Base-by-base conservation (phyloP, 2,329 filamentous ascomycete genomes). In the Colletotrichum noveboracense region DNA sequence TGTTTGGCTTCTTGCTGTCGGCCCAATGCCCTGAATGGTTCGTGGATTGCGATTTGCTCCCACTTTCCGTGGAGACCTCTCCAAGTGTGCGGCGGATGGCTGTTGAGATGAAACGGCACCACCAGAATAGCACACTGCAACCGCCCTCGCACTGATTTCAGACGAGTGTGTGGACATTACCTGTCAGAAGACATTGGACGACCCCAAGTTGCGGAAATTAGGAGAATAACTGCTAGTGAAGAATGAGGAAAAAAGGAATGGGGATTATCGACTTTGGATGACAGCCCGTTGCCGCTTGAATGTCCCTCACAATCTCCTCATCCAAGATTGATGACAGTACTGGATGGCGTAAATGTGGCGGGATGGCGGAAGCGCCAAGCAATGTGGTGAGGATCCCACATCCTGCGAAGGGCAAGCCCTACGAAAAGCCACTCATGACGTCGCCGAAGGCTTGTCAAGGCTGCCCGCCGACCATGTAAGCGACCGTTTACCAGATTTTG, bases 101-200 rank as follows among this genome's bases (percentile, higher is more conserved):
- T 60, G 64, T 52, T 70, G 66, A 48, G 69, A 72, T 72, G 72
- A 69, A 74, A 74, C 70, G 34, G 21, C 58, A n/a, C 38, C 32
- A 32, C 56, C 43, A 60, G 28, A 73, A 60, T 38, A 68, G 64
- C 62, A 16, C 38, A 55, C 34, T 58, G 38, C 70, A 36, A 52
- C 68, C 13, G 43, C 56, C 34, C n/a, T 68, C 70, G 65, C 64
- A 69, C 18, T 52, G 32, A 74, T 62, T 74, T 76, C 74, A 74
- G 74, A 74, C 30, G 74, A 52, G 58, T 36, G 58, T 43, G 61
- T 68, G 61, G 24, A 38, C 64, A 65, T 65, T 21, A 26, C 43
- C 65, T 48, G 64, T 72, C 43, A 70, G 67, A 70, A 65, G 60
- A 77, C 36, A 72, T 72, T 68, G 64, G 75, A 75, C 48, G 75